Evolutionary conservation across 805 yeast species (phyloP).

Genomic region (Metschnikowia kofuensis): DNA sequence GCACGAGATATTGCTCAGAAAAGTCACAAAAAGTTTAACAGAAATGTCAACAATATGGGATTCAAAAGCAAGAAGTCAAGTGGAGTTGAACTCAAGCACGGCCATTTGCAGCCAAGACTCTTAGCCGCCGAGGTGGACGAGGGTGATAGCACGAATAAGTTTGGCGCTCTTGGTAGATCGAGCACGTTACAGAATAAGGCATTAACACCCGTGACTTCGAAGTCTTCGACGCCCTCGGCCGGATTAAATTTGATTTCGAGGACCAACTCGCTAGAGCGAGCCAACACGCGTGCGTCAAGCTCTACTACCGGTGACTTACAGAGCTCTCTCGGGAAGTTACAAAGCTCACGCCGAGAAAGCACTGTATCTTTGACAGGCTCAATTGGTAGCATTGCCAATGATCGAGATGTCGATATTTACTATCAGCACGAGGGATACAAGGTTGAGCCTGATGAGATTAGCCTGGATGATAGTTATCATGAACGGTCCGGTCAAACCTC

Average conservation of each 20-base stretch:
- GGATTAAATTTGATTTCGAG: slow-evolving; percentile 19
- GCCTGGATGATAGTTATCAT: slow-evolving; percentile 13
- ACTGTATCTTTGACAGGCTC: slow-evolving; percentile 26
- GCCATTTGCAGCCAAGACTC: slow-evolving; percentile 60
- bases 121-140: slow-evolving; percentile 77
- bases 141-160: slow-evolving; percentile 13
- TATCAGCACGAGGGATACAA: slow-evolving; percentile 43
- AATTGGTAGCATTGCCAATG: slow-evolving; percentile 29
- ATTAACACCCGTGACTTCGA: slow-evolving; percentile 13
- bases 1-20: slow-evolving; percentile 20
- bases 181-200: slow-evolving; percentile 8
- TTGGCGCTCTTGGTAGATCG: slow-evolving; percentile 13
- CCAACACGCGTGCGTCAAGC: slow-evolving; percentile 29
- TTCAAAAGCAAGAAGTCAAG: slow-evolving; percentile 30
- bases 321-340: slow-evolving; percentile 18
- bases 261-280: slow-evolving; percentile 28
- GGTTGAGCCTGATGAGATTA: slow-evolving; percentile 25
- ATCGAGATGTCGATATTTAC: slow-evolving; percentile 27
- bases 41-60: slow-evolving; percentile 8
- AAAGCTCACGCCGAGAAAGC: slow-evolving; percentile 19
- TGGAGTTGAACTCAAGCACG: slow-evolving; percentile 59
- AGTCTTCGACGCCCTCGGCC: slow-evolving; percentile 14
- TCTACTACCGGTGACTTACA: slow-evolving; percentile 16
- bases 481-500: slow-evolving; percentile 7
- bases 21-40: slow-evolving; percentile 20